phyloP scores from a whole-genome alignment of 2,329 filamentous ascomycete genomes.

The Cyphellophora europaea region DNA sequence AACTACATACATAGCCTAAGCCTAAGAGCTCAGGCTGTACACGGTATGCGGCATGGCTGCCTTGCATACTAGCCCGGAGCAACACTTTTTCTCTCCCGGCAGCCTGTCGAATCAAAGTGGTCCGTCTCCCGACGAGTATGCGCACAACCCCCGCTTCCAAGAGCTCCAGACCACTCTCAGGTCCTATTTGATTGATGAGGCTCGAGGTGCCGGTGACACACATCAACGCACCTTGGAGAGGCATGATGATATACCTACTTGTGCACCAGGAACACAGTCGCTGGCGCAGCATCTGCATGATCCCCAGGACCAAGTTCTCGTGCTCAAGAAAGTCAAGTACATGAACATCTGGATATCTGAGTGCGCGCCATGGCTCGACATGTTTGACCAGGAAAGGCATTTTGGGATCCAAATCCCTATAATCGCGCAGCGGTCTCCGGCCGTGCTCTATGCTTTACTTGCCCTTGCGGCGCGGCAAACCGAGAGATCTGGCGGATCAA shows the following conservation, averaged over 20 bases:
- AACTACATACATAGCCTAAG: no score
- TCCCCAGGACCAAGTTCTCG: constrained; percentile 1
- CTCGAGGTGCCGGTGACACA: constrained; percentile 1
- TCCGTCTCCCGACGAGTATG: constrained; percentile 5
- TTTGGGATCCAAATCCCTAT: constrained; percentile 41
- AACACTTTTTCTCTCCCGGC: constrained; percentile 5
- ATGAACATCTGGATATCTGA: constrained; percentile 3
- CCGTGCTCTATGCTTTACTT: constrained; percentile 41
- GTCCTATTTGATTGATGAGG: constrained; percentile 6
- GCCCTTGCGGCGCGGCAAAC: constrained; percentile 46
- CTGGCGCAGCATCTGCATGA: constrained; percentile 2
- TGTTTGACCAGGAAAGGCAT: constrained; percentile 44
- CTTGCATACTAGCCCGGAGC: no score
- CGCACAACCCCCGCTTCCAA: constrained; percentile 7
- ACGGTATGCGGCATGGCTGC: no score
- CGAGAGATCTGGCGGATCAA: constrained; percentile 38
- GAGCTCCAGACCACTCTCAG: constrained; percentile 6
- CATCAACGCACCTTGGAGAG: not conserved
- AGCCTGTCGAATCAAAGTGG: constrained; percentile 4
- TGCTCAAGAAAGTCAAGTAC: constrained; percentile 1
- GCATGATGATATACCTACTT: not conserved
- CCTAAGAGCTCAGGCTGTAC: no score
- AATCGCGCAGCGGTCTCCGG: constrained; percentile 23
- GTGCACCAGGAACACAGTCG: no score
- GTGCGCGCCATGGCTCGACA: constrained; percentile 37